Evolutionary conservation across 2,329 filamentous ascomycete species (phyloP).

Genomic region (Drechslerella coelobrocha): DNA sequence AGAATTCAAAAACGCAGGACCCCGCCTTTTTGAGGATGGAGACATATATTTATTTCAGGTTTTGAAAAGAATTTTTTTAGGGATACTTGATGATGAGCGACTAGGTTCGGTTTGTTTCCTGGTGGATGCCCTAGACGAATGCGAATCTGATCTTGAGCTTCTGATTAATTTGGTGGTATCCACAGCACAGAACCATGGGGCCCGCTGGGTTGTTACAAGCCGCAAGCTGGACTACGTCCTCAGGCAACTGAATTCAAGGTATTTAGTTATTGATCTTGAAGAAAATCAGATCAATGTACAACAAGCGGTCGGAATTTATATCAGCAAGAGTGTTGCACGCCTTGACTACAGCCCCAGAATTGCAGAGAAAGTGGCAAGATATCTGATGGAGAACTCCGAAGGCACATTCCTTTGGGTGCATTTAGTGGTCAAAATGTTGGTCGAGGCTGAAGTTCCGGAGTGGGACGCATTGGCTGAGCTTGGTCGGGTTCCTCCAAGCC

Average conservation of each 20-base stretch:
- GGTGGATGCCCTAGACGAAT: slow-evolving; percentile 4
- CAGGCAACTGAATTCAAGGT: neutral
- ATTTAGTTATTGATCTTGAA: neutral
- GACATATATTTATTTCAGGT: neutral
- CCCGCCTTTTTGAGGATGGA: slow-evolving; percentile 2
- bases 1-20: neutral
- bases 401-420: slow-evolving; percentile 15
- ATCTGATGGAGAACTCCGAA: slow-evolving; percentile 9
- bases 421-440: slow-evolving; percentile 8
- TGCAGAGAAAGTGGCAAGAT: neutral
- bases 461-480: slow-evolving; percentile 2
- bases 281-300: neutral
- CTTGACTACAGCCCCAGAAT: neutral
- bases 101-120: neutral
- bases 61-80: neutral
- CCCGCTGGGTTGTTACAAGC: neutral
- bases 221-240: neutral
- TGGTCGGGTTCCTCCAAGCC: neutral
- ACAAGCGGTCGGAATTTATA: neutral
- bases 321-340: neutral
- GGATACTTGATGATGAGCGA: neutral
- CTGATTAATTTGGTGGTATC: neutral
- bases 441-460: slow-evolving; percentile 3
- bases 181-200: neutral
- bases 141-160: neutral